A percentile compares a stretch with the other conserved stretches of the same genome.
Evolutionary conservation across 1,139 yeast genomes (phyloP).

Genomic region (Geotrichum restrictum): DNA sequence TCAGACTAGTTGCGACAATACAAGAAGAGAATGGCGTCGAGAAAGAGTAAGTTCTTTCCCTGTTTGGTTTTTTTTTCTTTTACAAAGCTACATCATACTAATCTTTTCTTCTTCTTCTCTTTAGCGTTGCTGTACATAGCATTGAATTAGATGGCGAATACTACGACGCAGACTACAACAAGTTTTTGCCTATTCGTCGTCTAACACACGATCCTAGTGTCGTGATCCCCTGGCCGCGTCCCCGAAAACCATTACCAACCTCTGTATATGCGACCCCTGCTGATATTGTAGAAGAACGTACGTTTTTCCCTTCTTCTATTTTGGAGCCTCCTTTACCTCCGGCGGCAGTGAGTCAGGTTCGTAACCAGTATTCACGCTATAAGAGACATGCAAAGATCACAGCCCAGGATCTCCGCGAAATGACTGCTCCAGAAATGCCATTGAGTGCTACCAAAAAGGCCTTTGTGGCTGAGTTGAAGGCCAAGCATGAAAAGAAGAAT

Average conservation of each 20-base stretch:
- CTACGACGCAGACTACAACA: slow-evolving; percentile 70
- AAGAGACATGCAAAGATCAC: slow-evolving; percentile 28
- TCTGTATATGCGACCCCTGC: slow-evolving; percentile 55
- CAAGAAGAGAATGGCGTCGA: slow-evolving; percentile 54
- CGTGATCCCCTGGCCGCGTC: slow-evolving; percentile 88
- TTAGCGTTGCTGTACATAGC: slow-evolving; percentile 73
- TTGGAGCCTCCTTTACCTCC: slow-evolving; percentile 66
- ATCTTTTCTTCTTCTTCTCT: not conserved
- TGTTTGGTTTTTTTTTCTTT: not conserved
- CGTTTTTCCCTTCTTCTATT: slow-evolving; percentile 68
- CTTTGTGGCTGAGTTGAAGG: slow-evolving; percentile 15
- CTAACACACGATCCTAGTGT: slow-evolving; percentile 64
- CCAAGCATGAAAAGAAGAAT: slow-evolving; percentile 10
- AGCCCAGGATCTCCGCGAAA: slow-evolving; percentile 24
- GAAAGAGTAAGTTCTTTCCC: slow-evolving; percentile 32
- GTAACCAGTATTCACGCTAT: slow-evolving; percentile 63
- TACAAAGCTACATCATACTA: not conserved
- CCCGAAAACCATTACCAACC: slow-evolving; percentile 55
- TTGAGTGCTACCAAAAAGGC: slow-evolving; percentile 33
- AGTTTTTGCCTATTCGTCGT: slow-evolving; percentile 71
- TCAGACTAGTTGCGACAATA: slow-evolving; percentile 76
- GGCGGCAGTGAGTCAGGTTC: slow-evolving; percentile 61
- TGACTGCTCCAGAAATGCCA: slow-evolving; percentile 68
- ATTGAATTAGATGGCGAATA: slow-evolving; percentile 60
- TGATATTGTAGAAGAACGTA: slow-evolving; percentile 62